Evolutionary conservation across 768 basidiomycete species (phyloP), one percentile per base, ranked within the genome.

Genomic region (Termitomyces sp.): DNA sequence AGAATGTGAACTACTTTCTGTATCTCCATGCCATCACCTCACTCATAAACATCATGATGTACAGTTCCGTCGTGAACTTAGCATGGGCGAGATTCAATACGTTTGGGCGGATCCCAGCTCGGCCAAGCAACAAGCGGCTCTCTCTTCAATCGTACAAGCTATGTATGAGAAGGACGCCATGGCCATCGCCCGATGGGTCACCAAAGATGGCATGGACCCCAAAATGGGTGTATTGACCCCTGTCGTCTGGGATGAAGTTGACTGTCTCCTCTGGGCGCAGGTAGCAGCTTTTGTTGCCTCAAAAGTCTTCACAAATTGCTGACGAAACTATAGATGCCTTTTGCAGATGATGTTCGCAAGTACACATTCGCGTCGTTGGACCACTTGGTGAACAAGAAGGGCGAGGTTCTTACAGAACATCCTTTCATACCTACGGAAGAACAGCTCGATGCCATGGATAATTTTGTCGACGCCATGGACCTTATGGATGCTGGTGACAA

Each of bases 321-420:
- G 9, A 53, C 2, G 17, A 27, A 29, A 11, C 38, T 41, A 10
- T 61, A 95, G 93, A 83, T 98, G 82, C 96, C 96, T 0, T 98
- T 97, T 66, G 93, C 93, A 2, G 96, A 99, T 68, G 96, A 99
- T 64, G 78, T 94, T 52, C 84, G 94, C 57, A 89, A 85, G 61
- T 93, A 92, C 70, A 85, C 83, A 10, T 98, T 99, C 68, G 84
- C 89, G 0, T 91, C 91, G 0, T 79, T 98, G 31, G 83, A 86
- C 43, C 77, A 77, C 10, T 79, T 96, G 16, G 75, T 87, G 57
- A 87, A 84, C 54, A 89, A 84, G 67, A 87, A 86, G 45, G 93
- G 94, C 2, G 86, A 91, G 63, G 69, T 68, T 0, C 69, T 98
- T 37, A 81, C 73, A 21, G 83, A 85, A 58, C 96, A 99, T 68